A percentile compares a stretch with the other conserved stretches of the same genome.
These are phyloP conservation scores for Clonostachys rosea DNA, from an alignment of 2,329 filamentous ascomycete species.

Conservation along the genomic window DNA sequence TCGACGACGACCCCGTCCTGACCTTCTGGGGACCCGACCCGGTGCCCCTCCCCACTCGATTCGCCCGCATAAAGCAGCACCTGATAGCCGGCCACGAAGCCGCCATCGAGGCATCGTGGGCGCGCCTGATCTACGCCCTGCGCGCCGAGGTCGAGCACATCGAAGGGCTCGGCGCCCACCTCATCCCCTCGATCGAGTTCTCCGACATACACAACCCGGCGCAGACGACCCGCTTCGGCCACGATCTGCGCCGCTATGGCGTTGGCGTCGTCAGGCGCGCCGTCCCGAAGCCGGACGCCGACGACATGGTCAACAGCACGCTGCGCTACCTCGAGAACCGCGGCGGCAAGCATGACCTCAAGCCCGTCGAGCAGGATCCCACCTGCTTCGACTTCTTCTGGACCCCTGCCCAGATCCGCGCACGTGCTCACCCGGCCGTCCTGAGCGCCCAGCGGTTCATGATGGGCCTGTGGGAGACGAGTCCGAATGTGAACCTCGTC, in stretches of 20 bases:
- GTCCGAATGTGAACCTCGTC: conserved; percentile 50
- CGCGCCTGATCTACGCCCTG: conserved; percentile 45
- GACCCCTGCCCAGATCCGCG: conserved; percentile 65
- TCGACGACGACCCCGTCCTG: conserved; percentile 40
- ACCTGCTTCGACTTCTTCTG: conserved; percentile 72
- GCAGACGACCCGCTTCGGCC: conserved; percentile 48
- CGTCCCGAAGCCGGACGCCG: conserved; percentile 50
- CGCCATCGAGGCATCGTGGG: conserved; percentile 50
- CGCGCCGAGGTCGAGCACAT: conserved; percentile 47
- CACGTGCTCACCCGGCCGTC: conserved; percentile 62
- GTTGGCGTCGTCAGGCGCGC: conserved; percentile 63
- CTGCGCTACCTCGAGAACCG: conserved; percentile 41
- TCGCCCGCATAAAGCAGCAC: conserved; percentile 49
- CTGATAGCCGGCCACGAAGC: conserved; percentile 51
- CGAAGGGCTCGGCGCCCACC: conserved; percentile 39
- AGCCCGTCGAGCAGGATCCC: conserved; percentile 39
- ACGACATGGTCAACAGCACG: conserved; percentile 53
- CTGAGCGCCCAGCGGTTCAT: conserved; percentile 61
- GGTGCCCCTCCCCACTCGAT: conserved; percentile 53
- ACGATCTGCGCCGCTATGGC: conserved; percentile 56
- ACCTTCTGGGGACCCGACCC: conserved; percentile 54
- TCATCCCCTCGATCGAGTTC: conserved; percentile 54
- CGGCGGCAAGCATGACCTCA: conserved; percentile 14
- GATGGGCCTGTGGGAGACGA: conserved; percentile 60
- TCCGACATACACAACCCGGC: conserved; percentile 39